Evolutionary conservation across 306 rosid genomes (phyloP), one percentile per base, ranked within the genome.

Genomic region (Fagus sylvatica): DNA sequence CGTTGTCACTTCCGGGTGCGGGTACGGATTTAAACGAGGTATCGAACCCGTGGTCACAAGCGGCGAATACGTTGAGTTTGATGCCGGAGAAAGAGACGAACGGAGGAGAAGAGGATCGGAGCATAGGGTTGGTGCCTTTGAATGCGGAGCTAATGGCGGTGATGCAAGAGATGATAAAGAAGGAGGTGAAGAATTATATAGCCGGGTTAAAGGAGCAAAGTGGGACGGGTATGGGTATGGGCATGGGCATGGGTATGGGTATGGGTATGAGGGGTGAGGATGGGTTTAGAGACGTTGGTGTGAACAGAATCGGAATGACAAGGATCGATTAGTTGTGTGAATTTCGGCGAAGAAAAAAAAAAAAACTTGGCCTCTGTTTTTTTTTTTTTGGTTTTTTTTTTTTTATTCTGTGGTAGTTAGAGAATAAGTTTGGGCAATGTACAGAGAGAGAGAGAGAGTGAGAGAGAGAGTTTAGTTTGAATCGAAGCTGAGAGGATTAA

Each of bases 81-180:
- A 78, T 82, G 87, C 7, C 84, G 5, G 43, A 77, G 3, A 40
- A 78, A 0, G 36, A 54, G 11, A 4, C 74, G 77, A 41, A 12
- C 57, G 43, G 67, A 41, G 43, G 67, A 41, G 28, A 55, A 65
- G 34, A 40, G 2, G 84, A 79, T 42, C 66, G 65, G 66, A 15
- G 34, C 2, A 53, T 81, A 5, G 89, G 73, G 57, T 53, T 76
- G 0, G 93, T 77, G 42, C 78, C 87, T 10, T 89, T 90, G 42
- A 88, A 86, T 22, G 75, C 75, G 2, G 98, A 93, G 85, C 79
- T 96, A 62, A 28, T 93, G 76, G 83, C 65, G 53, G 97, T 91
- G 89, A 90, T 96, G 96, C 98, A 96, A 77, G 98, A 92, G n/a
- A 96, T 96, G 99, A 93, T 96, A 79, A 87, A 79, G 80, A 84